Conservation (phyloP, 2,329 filamentous ascomycete genomes). For the Elsinoe ampelina region DNA sequence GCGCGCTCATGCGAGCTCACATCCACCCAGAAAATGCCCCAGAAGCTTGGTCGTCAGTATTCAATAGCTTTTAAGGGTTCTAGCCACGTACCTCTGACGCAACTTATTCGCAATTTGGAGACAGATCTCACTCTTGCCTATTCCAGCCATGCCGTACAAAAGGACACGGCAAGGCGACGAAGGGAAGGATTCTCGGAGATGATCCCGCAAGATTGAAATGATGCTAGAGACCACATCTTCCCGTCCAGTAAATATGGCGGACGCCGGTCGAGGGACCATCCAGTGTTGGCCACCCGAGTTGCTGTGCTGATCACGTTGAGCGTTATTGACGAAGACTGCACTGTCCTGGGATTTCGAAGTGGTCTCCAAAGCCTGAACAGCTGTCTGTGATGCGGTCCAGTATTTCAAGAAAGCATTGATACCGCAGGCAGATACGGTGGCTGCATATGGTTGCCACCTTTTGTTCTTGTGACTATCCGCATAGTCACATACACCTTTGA, state of each 20-base stretch:
- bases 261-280: neutral
- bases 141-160: neutral
- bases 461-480: slow-evolving; percentile 18
- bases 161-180: neutral
- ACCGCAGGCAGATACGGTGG: slow-evolving; percentile 14
- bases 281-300: neutral
- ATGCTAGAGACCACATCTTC: neutral
- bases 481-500: slow-evolving; percentile 17
- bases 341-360: neutral
- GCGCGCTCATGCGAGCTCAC: neutral
- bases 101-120: neutral
- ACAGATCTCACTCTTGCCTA: slow-evolving; percentile 6
- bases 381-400: neutral
- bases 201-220: neutral
- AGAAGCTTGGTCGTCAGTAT: neutral
- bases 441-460: slow-evolving; percentile 16
- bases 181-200: neutral
- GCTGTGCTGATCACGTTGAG: neutral
- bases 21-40: slow-evolving; percentile 4
- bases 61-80: neutral
- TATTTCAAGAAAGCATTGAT: slow-evolving; percentile 14
- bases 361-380: no score
- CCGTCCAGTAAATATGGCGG: neutral
- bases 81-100: neutral
- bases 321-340: neutral